Base-by-base conservation (phyloP, 1,284 basidiomycete species). In the Cerrena zonata region DNA sequence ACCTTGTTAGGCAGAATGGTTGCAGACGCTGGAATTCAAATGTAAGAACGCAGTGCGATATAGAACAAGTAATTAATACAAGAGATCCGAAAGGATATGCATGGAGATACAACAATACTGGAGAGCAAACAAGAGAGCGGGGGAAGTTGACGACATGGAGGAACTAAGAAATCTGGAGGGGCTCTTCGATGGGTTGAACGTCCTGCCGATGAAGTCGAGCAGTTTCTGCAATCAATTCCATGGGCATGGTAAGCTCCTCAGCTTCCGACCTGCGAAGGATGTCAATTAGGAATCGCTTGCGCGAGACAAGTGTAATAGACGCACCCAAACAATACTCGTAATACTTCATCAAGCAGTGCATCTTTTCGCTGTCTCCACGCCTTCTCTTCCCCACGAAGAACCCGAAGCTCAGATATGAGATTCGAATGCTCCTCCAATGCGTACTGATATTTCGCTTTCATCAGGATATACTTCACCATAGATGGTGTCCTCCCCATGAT, bases 391-490 rank as follows among this genome's bases (percentile, higher is more conserved):
- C 66, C 64, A 55, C 76, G 71, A 11, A 79, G 65, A 24, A 74
- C 65, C 43, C 78, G 72, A 56, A 89, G 65, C 62, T 91, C 84
- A 57, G 85, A 79, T 15, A 78, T 65, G 24, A 90, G 69, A 15
- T 67, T 66, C 37, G 80, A 79, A 51, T 87, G 80, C 56, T 85
- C 78, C 51, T 82, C 73, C 21, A 82, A 53, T 10, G 76, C 80
- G 60, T 79, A 86, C 23, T 68, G 68, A 59, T 82, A 75, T 60
- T 89, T 89, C 2, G 89, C 86, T 60, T 90, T 91, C 73, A 80
- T 81, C 25, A 89, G 58, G n/a, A 90, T 69, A 63, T 91, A 91
- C 67, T 78, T 78, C 24, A 79, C 79, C 70, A 84, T 78, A 30
- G 73, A 69, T 0, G 77, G 82, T 21, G 80, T 70, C 15, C 84